Base-by-base conservation (phyloP, 306 rosid species). In the Geum urbanum region DNA sequence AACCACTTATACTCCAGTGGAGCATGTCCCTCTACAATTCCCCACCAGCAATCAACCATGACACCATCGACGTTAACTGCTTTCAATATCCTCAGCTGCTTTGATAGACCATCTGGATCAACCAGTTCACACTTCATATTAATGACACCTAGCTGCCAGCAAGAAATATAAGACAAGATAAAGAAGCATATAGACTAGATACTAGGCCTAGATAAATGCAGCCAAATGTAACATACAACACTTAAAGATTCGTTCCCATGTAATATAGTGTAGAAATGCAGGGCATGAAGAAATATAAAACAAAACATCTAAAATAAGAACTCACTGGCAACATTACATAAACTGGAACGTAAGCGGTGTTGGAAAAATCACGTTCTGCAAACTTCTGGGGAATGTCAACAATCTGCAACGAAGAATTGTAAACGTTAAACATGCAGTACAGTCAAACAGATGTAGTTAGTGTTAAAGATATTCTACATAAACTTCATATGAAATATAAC, bases 1-100 rank as follows among this genome's bases (percentile, higher is more conserved):
- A 63, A 89, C 99, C 99, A 95, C 72, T 91, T 91, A 84, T 95
- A 95, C 81, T 91, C 99, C 74, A 77, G 92, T 0, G 99, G 99
- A 77, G 86, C 79, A 87, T 91, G 96, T 59, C 92, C 97, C 80
- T 95, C 99, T 66, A 91, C 99, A 72, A 91, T 86, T 52, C 99
- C 99, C 99, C 99, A 95, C 99, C 99, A 95, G 84, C 97, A 91
- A 78, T 95, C 92, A 66, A 95, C 96, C 85, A 79, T 84, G 55
- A 91, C 84, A 72, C 99, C 99, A 76, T 91, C 97, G 72, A 87
- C 89, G 67, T 86, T 82, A 44, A 79, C 78, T 35, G 97, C 89
- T 82, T 95, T 95, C 86, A 95, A 85, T 53, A 83, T 73, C 81
- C 83, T 91, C 78, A 95, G 81, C 84, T 95, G 97, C 86, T 95